These are phyloP conservation scores for Tylopilus sp. DNA, from an alignment of 768 basidiomycete genomes.

Conservation along the genomic window DNA sequence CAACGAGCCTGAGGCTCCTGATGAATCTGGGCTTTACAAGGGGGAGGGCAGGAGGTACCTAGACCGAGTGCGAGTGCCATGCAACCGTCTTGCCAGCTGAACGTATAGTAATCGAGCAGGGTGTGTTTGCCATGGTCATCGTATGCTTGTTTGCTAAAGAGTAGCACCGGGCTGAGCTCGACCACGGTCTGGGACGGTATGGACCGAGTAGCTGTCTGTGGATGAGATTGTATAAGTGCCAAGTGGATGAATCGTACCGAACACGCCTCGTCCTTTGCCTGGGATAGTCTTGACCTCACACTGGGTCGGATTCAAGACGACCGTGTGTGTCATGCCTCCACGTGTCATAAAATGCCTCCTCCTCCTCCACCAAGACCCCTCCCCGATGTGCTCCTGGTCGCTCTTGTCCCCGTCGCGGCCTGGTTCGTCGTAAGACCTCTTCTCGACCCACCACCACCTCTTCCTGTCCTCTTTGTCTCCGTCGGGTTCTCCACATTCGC, in stretches of 20 bases:
- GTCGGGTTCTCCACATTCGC: slow-evolving; percentile 84
- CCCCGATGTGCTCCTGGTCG: slow-evolving; percentile 48
- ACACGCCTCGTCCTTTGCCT: slow-evolving; percentile 61
- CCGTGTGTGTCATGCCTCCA: slow-evolving; percentile 5
- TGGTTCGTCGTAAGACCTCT: slow-evolving; percentile 77
- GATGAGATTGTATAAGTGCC: neutral
- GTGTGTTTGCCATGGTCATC: slow-evolving; percentile 59
- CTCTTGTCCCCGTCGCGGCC: slow-evolving; percentile 61
- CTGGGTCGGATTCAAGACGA: slow-evolving; percentile 42
- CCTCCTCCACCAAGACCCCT: slow-evolving; percentile 44
- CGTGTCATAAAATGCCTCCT: slow-evolving; percentile 22
- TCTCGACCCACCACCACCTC: slow-evolving; percentile 60
- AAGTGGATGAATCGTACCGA: slow-evolving; percentile 39
- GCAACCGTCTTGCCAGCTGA: slow-evolving; percentile 67
- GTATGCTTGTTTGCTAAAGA: slow-evolving; percentile 72
- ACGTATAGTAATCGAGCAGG: slow-evolving; percentile 70
- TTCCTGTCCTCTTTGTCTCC: slow-evolving; percentile 74
- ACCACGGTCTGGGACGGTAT: slow-evolving; percentile 58
- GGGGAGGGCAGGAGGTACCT: slow-evolving; percentile 40
- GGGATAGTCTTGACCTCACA: slow-evolving; percentile 44
- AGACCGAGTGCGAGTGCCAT: slow-evolving; percentile 80
- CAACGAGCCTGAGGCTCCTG: slow-evolving; percentile 56
- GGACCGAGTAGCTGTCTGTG: slow-evolving; percentile 32
- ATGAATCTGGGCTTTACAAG: neutral
- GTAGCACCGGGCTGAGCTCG: slow-evolving; percentile 83